Percentiles rank a stretch among this genome's conserved stretches.
phyloP scores from a whole-genome alignment of 2,329 filamentous ascomycete species.

The Neoarthrinium moseri region DNA sequence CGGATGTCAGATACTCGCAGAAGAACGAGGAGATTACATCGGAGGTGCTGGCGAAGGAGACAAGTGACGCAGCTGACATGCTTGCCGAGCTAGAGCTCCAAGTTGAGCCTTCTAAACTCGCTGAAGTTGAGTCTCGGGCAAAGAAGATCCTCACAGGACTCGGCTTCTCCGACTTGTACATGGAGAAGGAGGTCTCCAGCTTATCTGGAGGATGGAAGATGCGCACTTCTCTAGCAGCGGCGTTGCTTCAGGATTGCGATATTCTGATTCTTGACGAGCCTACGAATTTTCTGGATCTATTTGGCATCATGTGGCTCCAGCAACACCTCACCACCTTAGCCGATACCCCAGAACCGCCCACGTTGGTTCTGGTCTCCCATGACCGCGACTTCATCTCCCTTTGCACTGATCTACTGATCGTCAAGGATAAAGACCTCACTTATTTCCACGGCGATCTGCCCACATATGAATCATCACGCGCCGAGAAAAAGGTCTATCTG shows the following conservation, averaged over 20 bases:
- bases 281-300: slow-evolving; percentile 81
- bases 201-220: slow-evolving; percentile 79
- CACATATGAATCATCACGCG: slow-evolving; percentile 66
- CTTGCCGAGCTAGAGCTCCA: slow-evolving; percentile 67
- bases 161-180: slow-evolving; percentile 64
- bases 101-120: slow-evolving; percentile 63
- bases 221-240: slow-evolving; percentile 63
- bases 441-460: slow-evolving; percentile 75
- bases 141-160: slow-evolving; percentile 66
- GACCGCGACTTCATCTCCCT: slow-evolving; percentile 78
- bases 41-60: slow-evolving; percentile 60
- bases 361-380: slow-evolving; percentile 78
- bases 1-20: slow-evolving; percentile 43
- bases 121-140: slow-evolving; percentile 64
- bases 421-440: slow-evolving; percentile 69
- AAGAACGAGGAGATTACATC: slow-evolving; percentile 55
- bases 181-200: slow-evolving; percentile 58
- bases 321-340: slow-evolving; percentile 62
- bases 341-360: slow-evolving; percentile 54
- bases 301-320: slow-evolving; percentile 84
- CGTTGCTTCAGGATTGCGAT: slow-evolving; percentile 71
- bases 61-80: slow-evolving; percentile 67
- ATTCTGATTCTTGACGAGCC: slow-evolving; percentile 83
- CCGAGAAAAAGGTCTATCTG: slow-evolving; percentile 67
- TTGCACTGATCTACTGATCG: slow-evolving; percentile 74